Percentiles rank a stretch among this genome's conserved stretches.
Conservation (phyloP, 139 green algal species). For the Cymbomonas tetramitiformis region DNA sequence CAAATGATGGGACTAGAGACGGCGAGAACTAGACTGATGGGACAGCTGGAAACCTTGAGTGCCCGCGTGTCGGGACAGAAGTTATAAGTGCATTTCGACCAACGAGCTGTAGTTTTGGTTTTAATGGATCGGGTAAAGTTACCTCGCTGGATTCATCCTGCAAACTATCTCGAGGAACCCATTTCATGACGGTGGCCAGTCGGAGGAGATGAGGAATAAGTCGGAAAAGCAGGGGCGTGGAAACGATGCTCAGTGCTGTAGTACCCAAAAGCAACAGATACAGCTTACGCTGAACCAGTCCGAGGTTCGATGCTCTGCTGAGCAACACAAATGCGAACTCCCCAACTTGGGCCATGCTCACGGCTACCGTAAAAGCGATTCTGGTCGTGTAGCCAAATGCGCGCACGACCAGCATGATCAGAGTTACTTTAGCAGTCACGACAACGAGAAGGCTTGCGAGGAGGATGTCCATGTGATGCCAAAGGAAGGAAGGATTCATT, state of each 20-base stretch:
- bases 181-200: too few relatives aligned
- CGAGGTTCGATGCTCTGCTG: conserved; percentile 49
- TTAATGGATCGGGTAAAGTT: too few relatives aligned
- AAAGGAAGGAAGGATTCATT: conserved; percentile 69
- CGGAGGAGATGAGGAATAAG: too few relatives aligned
- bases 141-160: too few relatives aligned
- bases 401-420: conserved; percentile 63
- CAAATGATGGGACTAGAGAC: too few relatives aligned
- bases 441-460: conserved; percentile 34
- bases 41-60: too few relatives aligned
- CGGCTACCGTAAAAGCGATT: conserved; percentile 44
- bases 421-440: conserved; percentile 54
- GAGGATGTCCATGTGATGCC: conserved; percentile 55
- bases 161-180: too few relatives aligned
- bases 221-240: conserved; percentile 61
- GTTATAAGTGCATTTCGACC: too few relatives aligned
- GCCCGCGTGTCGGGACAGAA: too few relatives aligned
- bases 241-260: conserved; percentile 77
- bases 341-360: conserved; percentile 75
- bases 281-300: conserved; percentile 53
- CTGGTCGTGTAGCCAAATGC: conserved; percentile 43
- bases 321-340: conserved; percentile 96
- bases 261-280: conserved; percentile 83
- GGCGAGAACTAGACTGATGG: too few relatives aligned
- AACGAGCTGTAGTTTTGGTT: too few relatives aligned